Evolutionary conservation across 73 alveolate species (phyloP).

Genomic region (Loxodes magnus): DNA sequence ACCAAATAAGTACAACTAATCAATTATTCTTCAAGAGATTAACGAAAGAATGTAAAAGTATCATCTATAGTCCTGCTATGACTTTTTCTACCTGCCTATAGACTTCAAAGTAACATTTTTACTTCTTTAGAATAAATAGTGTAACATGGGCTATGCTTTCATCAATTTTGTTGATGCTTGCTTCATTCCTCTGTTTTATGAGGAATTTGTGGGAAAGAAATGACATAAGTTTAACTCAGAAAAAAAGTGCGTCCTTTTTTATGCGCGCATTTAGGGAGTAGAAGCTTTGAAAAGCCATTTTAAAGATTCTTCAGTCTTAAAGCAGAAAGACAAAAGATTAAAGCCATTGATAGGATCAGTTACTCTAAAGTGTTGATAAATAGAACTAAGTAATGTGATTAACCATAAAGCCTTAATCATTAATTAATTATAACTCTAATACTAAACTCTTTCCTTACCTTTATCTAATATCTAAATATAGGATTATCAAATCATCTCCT

Average conservation of each 20-base stretch:
- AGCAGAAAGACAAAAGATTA: not conserved
- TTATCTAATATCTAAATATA: no score
- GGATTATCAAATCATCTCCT: no score
- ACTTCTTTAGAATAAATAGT: slow-evolving; percentile 32
- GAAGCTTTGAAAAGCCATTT: not conserved
- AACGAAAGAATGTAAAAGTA: slow-evolving; percentile 62
- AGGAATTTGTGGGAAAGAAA: slow-evolving; percentile 67
- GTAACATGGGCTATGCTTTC: slow-evolving; percentile 90
- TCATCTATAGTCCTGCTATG: no score
- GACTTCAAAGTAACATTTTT: slow-evolving; percentile 23
- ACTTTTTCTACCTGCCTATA: slow-evolving; percentile 21
- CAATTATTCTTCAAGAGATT: slow-evolving; percentile 49
- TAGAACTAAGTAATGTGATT: no score
- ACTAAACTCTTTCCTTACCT: no score
- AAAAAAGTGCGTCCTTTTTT: slow-evolving; percentile 13
- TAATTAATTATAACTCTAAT: no score
- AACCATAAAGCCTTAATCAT: no score
- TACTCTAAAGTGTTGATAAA: no score
- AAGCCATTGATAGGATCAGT: not conserved
- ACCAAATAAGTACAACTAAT: slow-evolving; percentile 75
- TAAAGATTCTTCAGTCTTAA: not conserved
- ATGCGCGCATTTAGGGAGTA: not conserved
- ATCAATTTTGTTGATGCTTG: slow-evolving; percentile 71
- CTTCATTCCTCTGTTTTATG: slow-evolving; percentile 58
- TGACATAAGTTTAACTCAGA: slow-evolving; percentile 76